Percentiles rank a stretch among this genome's conserved stretches.
These are phyloP conservation scores for Coemansia sp. DNA, from an alignment of 192 early-diverging fungal genomes.

Conservation along the genomic window DNA sequence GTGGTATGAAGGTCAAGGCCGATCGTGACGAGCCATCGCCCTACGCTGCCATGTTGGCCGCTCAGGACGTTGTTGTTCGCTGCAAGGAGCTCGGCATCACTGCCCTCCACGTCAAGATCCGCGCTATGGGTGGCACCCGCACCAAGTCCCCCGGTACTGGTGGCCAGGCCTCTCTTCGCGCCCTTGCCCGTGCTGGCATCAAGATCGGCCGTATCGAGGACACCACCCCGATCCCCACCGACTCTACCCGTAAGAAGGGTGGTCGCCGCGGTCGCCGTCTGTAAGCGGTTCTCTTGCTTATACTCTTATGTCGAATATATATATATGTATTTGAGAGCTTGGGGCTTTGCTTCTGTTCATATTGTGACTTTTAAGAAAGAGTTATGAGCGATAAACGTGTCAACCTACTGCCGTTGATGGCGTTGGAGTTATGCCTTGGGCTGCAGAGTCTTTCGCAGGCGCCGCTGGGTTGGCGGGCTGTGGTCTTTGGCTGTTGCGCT, in stretches of 20 bases:
- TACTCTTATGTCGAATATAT: background rate
- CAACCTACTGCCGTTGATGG: background rate
- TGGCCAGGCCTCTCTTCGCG: conserved; percentile 97
- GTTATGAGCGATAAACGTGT: background rate
- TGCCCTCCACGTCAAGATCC: conserved; percentile 99
- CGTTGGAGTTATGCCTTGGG: background rate
- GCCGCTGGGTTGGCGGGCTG: background rate
- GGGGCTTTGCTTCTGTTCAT: background rate
- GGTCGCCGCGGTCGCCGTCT: conserved; percentile 99
- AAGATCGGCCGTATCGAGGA: conserved; percentile 99
- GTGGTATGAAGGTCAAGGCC: conserved; percentile 99
- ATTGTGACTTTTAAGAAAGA: background rate
- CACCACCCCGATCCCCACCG: conserved; percentile 98
- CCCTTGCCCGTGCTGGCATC: conserved; percentile 97
- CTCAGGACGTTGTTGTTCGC: conserved; percentile 97
- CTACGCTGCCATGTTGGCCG: conserved; percentile 99
- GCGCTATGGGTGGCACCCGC: conserved; percentile 99
- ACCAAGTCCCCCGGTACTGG: conserved; percentile 98
- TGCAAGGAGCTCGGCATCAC: conserved; percentile 99
- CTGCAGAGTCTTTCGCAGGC: background rate
- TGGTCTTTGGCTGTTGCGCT: conserved; percentile 8
- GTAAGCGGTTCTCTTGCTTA: conserved; percentile 49
- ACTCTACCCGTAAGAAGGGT: conserved; percentile 98
- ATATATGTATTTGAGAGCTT: conserved; percentile 1
- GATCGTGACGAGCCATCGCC: conserved; percentile 99